A percentile compares a stretch with the other conserved stretches of the same genome.
Evolutionary conservation across 495 filamentous ascomycete genomes (phyloP).

Genomic region (Sordaria brevicollis): DNA sequence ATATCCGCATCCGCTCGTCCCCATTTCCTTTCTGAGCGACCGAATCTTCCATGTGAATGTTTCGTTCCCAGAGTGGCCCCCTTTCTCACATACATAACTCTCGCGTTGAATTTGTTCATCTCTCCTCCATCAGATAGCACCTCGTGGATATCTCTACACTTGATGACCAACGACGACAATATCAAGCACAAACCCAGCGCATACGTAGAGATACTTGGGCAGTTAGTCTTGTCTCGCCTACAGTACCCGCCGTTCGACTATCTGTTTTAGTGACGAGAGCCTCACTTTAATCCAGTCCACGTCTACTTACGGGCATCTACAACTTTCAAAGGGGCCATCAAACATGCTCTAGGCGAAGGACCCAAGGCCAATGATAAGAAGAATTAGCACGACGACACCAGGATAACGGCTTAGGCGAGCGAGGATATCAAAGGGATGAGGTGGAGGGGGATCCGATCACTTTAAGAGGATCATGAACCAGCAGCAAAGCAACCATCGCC

Average conservation of each 20-base stretch:
- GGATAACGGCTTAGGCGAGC: not conserved
- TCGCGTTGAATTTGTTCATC: not conserved
- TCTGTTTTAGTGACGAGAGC: not conserved
- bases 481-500: slow-evolving; percentile 1
- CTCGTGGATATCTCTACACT: not conserved
- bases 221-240: not conserved
- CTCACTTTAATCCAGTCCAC: not conserved
- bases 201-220: not conserved
- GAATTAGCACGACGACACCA: not conserved
- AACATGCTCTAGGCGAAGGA: not conserved
- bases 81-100: not conserved
- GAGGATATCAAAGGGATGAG: not conserved
- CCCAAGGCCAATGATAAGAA: not conserved
- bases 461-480: slow-evolving; percentile 7
- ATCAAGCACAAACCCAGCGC: not conserved
- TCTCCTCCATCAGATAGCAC: not conserved
- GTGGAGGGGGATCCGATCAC: not conserved
- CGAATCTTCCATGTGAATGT: not conserved
- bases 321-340: not conserved
- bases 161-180: not conserved
- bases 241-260: not conserved
- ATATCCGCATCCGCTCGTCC: too few species aligned
- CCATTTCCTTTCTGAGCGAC: not conserved
- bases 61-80: not conserved
- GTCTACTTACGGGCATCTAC: not conserved